phyloP scores from a whole-genome alignment of 202 grass and related monocot genomes.

The Brachypodium distachyon region DNA sequence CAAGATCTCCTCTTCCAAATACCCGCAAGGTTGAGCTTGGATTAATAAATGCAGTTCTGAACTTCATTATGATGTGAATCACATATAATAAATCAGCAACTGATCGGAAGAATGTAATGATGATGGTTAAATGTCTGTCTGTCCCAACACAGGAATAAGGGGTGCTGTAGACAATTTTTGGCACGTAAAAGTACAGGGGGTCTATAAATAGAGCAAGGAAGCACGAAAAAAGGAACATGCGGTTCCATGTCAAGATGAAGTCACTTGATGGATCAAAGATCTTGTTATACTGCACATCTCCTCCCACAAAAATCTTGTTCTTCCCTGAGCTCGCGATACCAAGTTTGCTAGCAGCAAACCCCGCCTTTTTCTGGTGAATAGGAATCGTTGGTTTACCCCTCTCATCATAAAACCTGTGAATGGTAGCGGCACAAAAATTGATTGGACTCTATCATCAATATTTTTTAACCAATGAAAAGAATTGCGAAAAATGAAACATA shows the following conservation, averaged over 20 bases:
- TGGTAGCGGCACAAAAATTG: background rate
- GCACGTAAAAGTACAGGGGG: constrained; percentile 90
- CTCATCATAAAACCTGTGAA: constrained; percentile 59
- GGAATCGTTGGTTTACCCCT: constrained; percentile 47
- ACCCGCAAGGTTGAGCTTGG: constrained; percentile 53
- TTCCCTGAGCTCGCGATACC: constrained; percentile 30
- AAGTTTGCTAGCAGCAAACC: constrained; percentile 32
- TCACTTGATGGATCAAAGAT: constrained; percentile 80
- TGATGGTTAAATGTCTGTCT: constrained; percentile 46
- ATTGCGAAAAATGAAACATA: background rate
- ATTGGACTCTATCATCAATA: background rate
- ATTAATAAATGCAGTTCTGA: constrained; percentile 81
- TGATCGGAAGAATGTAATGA: constrained; percentile 63
- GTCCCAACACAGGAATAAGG: constrained; percentile 39
- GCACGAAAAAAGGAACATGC: constrained; percentile 66
- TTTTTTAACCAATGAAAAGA: background rate
- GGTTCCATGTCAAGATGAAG: constrained; percentile 79
- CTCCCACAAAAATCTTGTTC: constrained; percentile 45
- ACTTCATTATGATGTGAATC: constrained; percentile 76
- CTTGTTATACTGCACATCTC: constrained; percentile 36
- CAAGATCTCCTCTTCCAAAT: constrained; percentile 84
- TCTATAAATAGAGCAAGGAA: constrained; percentile 80
- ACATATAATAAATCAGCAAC: constrained; percentile 69
- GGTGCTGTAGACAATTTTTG: constrained; percentile 25
- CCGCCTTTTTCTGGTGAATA: constrained; percentile 41